Base-by-base conservation (phyloP, 495 filamentous ascomycete genomes). In the Aspergillus bertholletiae region DNA sequence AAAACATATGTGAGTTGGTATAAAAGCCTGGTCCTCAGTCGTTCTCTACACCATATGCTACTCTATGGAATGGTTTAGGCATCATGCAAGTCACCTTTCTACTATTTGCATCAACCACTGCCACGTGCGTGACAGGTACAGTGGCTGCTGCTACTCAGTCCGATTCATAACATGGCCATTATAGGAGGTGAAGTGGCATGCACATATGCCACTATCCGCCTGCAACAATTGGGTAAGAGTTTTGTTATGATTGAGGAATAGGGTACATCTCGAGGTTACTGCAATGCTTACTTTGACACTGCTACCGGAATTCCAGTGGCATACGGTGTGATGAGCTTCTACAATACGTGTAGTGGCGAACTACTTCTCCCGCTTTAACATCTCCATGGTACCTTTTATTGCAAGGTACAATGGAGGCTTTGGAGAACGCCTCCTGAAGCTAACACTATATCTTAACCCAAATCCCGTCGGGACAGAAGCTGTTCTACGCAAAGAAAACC, bases 141-240 rank as follows among this genome's bases (percentile, higher is more conserved):
- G 34, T n/a, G 34, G 34, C 13, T 15, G 30, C 30, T 2, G 2
- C 15, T 37, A 8, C 30, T 34, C 34, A 37, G 34, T n/a, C 34
- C 34, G 6, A 37, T 15, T 37, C 34, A 37, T 5, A 37, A 37
- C 13, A 66, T 80, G 24, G 64, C 56, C 20, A 65, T 80, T 45
- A 67, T 79, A 23, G 75, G 77, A 4, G 76, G 76, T 27, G 77
- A 76, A n/a, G 66, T 74, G n/a, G 49, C 62, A 11, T 76, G 77
- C 5, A 72, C 67, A 0, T 76, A 77, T 46, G 59, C 71, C 1
- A 71, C 75, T 0, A 62, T 78, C 30, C 56, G 63, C 3, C 62
- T 80, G 0, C 52, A 49, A 8, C 58, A 73, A 49, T 49, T 58
- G 18, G 57, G 59, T 20, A 67, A 74, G 32, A 63, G 53, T 5